phyloP scores from a whole-genome alignment of 441 rosid species.

The Isatis lusitanica region DNA sequence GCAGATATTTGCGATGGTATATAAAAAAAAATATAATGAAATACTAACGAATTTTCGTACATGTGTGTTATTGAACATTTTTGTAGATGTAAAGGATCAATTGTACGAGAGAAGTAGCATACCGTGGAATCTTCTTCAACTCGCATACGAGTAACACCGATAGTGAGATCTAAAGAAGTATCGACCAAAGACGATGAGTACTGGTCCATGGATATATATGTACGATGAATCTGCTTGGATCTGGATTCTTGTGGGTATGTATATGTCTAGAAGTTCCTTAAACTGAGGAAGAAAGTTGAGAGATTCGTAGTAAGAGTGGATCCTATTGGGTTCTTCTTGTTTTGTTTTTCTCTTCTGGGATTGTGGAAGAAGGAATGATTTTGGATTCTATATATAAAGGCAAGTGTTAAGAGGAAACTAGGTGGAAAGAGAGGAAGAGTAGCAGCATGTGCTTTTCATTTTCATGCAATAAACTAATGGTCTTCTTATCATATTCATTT shows the following conservation, averaged over 20 bases:
- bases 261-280: background rate
- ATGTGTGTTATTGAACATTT: background rate
- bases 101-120: slow-evolving; percentile 9
- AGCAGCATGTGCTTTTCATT: slow-evolving; percentile 28
- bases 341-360: slow-evolving; percentile 1
- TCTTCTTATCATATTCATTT: slow-evolving; percentile 17
- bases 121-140: slow-evolving; percentile 42
- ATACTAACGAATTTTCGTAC: background rate
- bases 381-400: slow-evolving; percentile 29
- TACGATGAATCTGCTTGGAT: slow-evolving; percentile 16
- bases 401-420: slow-evolving; percentile 37
- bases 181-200: slow-evolving; percentile 45
- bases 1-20: background rate
- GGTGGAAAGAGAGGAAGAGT: slow-evolving; percentile 38
- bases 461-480: slow-evolving; percentile 36
- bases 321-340: slow-evolving; percentile 23
- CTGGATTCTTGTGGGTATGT: slow-evolving; percentile 7
- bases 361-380: slow-evolving; percentile 23
- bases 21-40: background rate
- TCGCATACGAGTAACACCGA: slow-evolving; percentile 47
- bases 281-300: slow-evolving; percentile 22
- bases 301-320: slow-evolving; percentile 25
- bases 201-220: slow-evolving; percentile 27
- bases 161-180: slow-evolving; percentile 80
- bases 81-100: slow-evolving; percentile 2